Evolutionary conservation across 768 basidiomycete species (phyloP), one percentile per base, ranked within the genome.

Genomic region (Neoboletus magnificus): DNA sequence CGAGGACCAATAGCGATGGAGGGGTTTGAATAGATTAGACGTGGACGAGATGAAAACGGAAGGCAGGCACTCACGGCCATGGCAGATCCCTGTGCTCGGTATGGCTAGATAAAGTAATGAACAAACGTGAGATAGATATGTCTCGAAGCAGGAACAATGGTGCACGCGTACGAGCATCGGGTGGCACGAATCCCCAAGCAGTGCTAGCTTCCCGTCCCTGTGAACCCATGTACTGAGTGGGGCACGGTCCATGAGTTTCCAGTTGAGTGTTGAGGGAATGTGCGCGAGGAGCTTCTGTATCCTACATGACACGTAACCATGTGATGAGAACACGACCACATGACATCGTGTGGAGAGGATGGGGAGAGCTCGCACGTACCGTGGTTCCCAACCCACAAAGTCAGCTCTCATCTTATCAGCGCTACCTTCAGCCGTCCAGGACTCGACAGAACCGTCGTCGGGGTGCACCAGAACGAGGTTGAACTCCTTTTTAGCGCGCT

Each of bases 121-220:
- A 25, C 23, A 8, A 10, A 33, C 4, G 20, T 55, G 13, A 56
- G 37, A 47, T 8, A 36, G 45, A 16, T 4, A n/a, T 30, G 4
- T 30, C 35, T 32, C 13, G 1, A 29, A 40, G 18, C 11, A 6
- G 22, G 25, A 44, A 20, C 8, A 43, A 16, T 5, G 1, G 25
- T 5, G 22, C n/a, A 7, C 36, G 29, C 71, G 39, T 49, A 73
- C 70, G 29, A 82, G 70, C 79, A 83, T 83, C 2, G 83, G 78
- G 63, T 84, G 83, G 45, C 81, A 82, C 0, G 82, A 74, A 60
- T 84, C 83, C 2, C 82, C 82, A 0, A 84, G 69, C 16, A 84
- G 64, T 5, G 68, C 75, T 2, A 83, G 69, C 25, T 67, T 76
- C 3, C 75, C 76, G 18, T 68, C 66, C 35, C 60, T 58, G 64